phyloP scores from a whole-genome alignment of 768 basidiomycete genomes.

The Amanita brunnescens region DNA sequence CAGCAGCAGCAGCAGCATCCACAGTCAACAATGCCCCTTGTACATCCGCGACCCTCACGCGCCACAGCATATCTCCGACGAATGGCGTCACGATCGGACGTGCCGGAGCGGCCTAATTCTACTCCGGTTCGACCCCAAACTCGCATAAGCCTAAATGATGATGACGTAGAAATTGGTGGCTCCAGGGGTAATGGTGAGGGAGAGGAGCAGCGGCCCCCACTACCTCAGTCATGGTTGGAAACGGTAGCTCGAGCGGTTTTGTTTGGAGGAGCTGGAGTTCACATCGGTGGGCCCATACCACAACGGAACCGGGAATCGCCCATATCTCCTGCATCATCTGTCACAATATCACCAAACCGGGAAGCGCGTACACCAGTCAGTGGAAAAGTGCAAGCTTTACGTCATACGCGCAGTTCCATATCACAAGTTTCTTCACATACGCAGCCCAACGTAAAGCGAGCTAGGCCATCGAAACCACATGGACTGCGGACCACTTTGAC shows the following conservation, averaged over 20 bases:
- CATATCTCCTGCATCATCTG: slow-evolving; percentile 3
- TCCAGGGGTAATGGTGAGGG: slow-evolving; percentile 22
- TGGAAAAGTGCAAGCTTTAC: slow-evolving; percentile 18
- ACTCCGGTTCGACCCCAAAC: slow-evolving; percentile 18
- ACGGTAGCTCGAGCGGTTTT: slow-evolving; percentile 58
- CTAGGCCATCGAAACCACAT: slow-evolving; percentile 2
- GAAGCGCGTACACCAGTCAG: background rate
- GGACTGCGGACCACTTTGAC: slow-evolving; percentile 13
- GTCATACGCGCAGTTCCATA: slow-evolving; percentile 31
- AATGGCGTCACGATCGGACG: slow-evolving; percentile 51
- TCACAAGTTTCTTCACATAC: slow-evolving; percentile 23
- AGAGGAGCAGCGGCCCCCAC: slow-evolving; percentile 33
- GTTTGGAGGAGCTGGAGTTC: slow-evolving; percentile 39
- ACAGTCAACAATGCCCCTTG: slow-evolving; percentile 11
- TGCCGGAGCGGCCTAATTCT: slow-evolving; percentile 28
- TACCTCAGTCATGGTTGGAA: slow-evolving; percentile 65
- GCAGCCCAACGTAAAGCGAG: slow-evolving; percentile 9
- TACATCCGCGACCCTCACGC: slow-evolving; percentile 36
- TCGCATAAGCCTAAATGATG: slow-evolving; percentile 21
- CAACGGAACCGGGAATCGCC: background rate
- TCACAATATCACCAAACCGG: slow-evolving; percentile 2
- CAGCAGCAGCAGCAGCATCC: background rate
- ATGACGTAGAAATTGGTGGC: slow-evolving; percentile 12
- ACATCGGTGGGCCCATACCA: slow-evolving; percentile 33
- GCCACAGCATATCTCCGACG: slow-evolving; percentile 67